A percentile compares a stretch with the other conserved stretches of the same genome.
Evolutionary conservation across 768 basidiomycete genomes (phyloP).

Genomic region (Hericium coralloides): DNA sequence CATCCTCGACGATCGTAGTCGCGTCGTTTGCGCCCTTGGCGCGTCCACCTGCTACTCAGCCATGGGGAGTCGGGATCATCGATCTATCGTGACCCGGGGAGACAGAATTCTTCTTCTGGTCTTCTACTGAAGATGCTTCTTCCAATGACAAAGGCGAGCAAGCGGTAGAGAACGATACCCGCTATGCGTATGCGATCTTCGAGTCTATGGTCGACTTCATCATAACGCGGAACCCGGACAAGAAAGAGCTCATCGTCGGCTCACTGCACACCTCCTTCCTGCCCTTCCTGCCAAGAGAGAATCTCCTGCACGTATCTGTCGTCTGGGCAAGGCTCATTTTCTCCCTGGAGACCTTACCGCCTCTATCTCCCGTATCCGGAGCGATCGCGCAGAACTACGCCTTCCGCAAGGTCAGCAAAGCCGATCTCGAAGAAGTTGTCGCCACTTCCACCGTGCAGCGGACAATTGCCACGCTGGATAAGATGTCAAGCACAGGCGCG

Average conservation of each 20-base stretch:
- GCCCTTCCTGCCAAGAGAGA: neutral
- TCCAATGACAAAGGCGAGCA: neutral
- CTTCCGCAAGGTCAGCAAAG: neutral
- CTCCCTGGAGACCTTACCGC: neutral
- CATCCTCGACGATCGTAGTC: neutral
- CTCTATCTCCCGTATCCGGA: neutral
- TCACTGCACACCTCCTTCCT: neutral
- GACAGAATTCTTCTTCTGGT: conserved; percentile 1
- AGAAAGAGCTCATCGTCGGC: neutral
- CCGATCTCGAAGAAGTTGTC: neutral
- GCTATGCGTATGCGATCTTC: neutral
- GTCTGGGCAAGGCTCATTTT: neutral
- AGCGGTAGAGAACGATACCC: neutral
- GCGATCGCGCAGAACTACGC: neutral
- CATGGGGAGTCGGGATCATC: neutral
- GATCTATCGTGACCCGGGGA: neutral
- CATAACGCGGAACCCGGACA: neutral
- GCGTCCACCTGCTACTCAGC: neutral
- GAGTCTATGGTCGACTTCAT: neutral
- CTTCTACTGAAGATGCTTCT: neutral
- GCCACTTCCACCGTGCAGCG: neutral
- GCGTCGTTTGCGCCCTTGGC: neutral
- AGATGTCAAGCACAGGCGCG: neutral
- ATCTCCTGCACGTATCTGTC: neutral
- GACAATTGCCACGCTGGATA: neutral